Conservation (phyloP, 2,329 filamentous ascomycete species). For the Aureobasidium sp. region DNA sequence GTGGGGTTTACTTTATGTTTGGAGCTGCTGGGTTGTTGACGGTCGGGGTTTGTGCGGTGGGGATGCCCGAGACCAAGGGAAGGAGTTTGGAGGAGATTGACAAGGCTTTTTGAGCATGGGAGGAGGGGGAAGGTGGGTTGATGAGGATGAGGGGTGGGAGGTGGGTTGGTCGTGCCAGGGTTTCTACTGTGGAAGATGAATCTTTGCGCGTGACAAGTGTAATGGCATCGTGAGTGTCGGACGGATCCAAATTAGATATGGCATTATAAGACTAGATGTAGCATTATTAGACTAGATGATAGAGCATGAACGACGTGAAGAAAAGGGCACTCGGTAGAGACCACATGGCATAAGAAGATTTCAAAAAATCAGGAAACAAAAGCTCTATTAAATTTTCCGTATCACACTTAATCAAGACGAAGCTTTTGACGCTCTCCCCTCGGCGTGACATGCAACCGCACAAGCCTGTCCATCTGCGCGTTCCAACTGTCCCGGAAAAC, state of each 20-base stretch:
- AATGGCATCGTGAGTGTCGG: no score
- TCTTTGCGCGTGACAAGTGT: no score
- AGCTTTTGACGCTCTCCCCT: constrained; percentile 5
- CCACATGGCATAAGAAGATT: no score
- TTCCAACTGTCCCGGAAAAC: constrained; percentile 79
- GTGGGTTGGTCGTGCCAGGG: no score
- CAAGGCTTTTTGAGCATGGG: constrained; percentile 12
- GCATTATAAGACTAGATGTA: no score
- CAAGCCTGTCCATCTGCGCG: constrained; percentile 63
- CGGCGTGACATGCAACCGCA: constrained; percentile 32
- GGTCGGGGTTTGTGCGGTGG: constrained; percentile 12
- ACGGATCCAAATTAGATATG: no score
- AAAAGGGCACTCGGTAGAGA: no score
- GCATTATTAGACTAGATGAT: no score
- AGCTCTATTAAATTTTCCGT: no score
- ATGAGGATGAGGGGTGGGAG: not conserved
- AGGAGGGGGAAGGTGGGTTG: not conserved
- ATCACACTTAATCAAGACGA: not conserved
- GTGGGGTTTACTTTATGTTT: constrained; percentile 31
- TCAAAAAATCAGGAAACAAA: no score
- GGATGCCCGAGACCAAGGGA: constrained; percentile 18
- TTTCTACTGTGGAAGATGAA: no score
- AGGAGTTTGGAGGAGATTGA: constrained; percentile 17
- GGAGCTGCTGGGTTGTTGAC: constrained; percentile 24
- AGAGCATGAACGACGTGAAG: no score